Percentiles rank a stretch among this genome's conserved stretches.
These are phyloP conservation scores for Chaetomium sp. DNA, from an alignment of 2,329 filamentous ascomycete species.

Conservation along the genomic window DNA sequence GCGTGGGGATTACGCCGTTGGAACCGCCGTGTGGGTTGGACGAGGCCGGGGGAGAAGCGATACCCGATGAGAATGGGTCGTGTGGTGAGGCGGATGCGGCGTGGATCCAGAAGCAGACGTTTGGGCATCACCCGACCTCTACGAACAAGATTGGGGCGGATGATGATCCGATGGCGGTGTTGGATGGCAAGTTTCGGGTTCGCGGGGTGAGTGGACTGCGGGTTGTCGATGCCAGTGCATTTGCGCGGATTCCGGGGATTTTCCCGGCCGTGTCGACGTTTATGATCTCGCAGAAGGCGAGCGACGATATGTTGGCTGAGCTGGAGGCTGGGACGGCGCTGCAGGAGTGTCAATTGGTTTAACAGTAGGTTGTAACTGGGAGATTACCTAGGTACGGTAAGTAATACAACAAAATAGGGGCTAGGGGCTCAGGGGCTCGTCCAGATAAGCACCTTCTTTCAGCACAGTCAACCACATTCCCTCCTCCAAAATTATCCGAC, in stretches of 20 bases:
- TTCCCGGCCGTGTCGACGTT: slow-evolving; percentile 47
- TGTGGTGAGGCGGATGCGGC: slow-evolving; percentile 30
- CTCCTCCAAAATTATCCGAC: no score
- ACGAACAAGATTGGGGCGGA: slow-evolving; percentile 51
- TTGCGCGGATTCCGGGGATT: slow-evolving; percentile 43
- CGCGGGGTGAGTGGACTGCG: slow-evolving; percentile 48
- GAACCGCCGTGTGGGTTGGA: slow-evolving; percentile 20
- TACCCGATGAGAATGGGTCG: slow-evolving; percentile 17
- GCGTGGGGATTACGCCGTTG: slow-evolving; percentile 17
- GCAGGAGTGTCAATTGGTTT: slow-evolving; percentile 4
- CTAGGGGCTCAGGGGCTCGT: no score
- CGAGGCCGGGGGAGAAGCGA: no score
- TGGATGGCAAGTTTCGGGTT: slow-evolving; percentile 53
- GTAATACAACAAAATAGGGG: no score
- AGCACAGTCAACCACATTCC: no score
- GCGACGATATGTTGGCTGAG: slow-evolving; percentile 45
- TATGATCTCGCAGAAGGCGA: slow-evolving; percentile 56
- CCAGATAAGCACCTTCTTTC: no score
- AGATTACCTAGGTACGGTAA: no score
- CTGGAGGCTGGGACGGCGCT: slow-evolving; percentile 18
- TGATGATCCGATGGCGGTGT: slow-evolving; percentile 47
- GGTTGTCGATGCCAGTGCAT: slow-evolving; percentile 49
- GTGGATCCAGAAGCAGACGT: slow-evolving; percentile 38
- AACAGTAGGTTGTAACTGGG: no score
- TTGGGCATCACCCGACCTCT: slow-evolving; percentile 52